Base-by-base conservation (phyloP, 2,329 filamentous ascomycete genomes). In the Annulohypoxylon truncatum region DNA sequence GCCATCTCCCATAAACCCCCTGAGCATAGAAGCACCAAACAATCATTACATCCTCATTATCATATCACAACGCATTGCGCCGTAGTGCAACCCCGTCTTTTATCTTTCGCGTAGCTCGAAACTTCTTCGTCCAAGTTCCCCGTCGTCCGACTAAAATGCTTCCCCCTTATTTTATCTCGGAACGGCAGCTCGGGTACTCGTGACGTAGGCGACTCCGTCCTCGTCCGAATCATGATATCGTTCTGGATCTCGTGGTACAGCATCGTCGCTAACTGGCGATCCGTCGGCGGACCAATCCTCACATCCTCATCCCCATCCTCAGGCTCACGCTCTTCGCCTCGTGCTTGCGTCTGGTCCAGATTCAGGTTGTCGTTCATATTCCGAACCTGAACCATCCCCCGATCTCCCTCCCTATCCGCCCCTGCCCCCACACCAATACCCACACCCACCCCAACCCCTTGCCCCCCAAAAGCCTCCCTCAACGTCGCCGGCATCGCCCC, bases 181-280 rank as follows among this genome's bases (percentile, higher is more conserved):
- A 47, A 51, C 13, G 20, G 47, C 15, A 20, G 4, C 33, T 29
- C 38, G 3, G 26, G 26, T 10, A 26, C 42, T 4, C 20, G 47
- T 2, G 29, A 18, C 1, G 48, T 15, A 6, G 57, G 46, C 1
- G 57, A 33, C 18, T n/a, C 38, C 9, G 29, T 13, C 44, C n/a
- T 65, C 2, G 48, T 40, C 3, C 31, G 33, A 7, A 24, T n/a
- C 24, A 40, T 10, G 35, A 58, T 55, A n/a, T 61, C 63, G 24
- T 38, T 48, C 13, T 61, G 57, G 8, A 47, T 29, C 15, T 61
- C 33, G 31, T 58, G 56, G 18, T 61, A 58, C 61, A 61, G 55
- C 48, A 55, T 50, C 5, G 56, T 64, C 1, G 53, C 55, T 2
- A 38, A 18, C 15, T 51, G 56, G 5, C 15, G 56, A 7, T 51